Percentiles rank a stretch among this genome's conserved stretches.
Conservation (phyloP, 805 yeast species). For the Spathaspora boniae region DNA sequence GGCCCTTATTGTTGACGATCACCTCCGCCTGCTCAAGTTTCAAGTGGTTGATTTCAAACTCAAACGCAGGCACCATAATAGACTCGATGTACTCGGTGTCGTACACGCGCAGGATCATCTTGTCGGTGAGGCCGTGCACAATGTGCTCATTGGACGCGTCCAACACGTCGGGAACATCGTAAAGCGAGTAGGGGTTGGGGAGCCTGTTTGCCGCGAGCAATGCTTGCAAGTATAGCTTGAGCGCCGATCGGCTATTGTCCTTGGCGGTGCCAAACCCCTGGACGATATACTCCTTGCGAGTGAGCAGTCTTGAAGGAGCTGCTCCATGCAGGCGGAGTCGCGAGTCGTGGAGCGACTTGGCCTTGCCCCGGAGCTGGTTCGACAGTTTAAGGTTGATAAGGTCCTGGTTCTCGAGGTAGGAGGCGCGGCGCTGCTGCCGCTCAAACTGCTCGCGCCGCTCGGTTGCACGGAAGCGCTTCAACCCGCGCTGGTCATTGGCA, state of each 20-base stretch:
- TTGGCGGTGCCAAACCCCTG: not conserved
- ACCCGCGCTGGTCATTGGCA: too few species aligned
- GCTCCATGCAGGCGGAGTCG: too few species aligned
- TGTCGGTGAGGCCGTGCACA: not conserved
- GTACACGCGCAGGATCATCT: conserved; percentile 18
- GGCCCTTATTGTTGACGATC: conserved; percentile 32
- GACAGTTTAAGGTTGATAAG: not conserved
- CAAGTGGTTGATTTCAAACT: conserved; percentile 29
- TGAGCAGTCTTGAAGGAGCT: too few species aligned
- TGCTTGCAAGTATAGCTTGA: conserved; percentile 26
- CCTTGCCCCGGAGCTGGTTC: conserved; percentile 1
- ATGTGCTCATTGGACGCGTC: conserved; percentile 6
- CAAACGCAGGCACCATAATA: conserved; percentile 31
- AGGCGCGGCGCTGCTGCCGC: not conserved
- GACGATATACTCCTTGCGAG: not conserved
- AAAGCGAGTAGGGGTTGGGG: conserved; percentile 32
- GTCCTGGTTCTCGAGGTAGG: conserved; percentile 1
- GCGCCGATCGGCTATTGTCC: conserved; percentile 9
- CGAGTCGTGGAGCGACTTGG: too few species aligned
- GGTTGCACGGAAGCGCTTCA: too few species aligned
- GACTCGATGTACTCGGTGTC: conserved; percentile 30
- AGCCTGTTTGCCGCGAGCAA: conserved; percentile 23
- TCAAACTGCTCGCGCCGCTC: not conserved
- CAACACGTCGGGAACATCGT: conserved; percentile 20
- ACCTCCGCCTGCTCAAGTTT: conserved; percentile 16